Evolutionary conservation across 345 rosid species (phyloP).

Genomic region (Citrus sp.): DNA sequence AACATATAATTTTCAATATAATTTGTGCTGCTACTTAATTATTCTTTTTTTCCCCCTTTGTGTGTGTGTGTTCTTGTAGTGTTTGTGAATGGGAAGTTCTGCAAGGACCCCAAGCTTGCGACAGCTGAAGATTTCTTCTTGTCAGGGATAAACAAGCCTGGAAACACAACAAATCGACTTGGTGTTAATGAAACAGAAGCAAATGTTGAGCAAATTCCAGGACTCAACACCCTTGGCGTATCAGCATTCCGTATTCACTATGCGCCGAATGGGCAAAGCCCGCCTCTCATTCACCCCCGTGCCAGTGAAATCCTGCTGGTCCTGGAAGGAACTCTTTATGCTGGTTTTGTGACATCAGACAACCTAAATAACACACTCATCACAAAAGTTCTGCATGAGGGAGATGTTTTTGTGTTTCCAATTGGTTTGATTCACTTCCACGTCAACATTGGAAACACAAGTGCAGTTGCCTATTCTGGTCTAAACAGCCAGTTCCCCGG

Average conservation of each 20-base stretch:
- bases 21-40: no score
- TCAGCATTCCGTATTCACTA: constrained; percentile 24
- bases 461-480: no score
- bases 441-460: constrained; percentile 16
- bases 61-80: background rate
- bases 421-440: constrained; percentile 26
- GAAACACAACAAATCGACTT: constrained; percentile 12
- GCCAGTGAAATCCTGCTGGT: constrained; percentile 38
- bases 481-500: no score
- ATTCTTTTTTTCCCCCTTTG: background rate
- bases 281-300: constrained; percentile 44
- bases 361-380: constrained; percentile 26
- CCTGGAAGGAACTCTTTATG: constrained; percentile 29
- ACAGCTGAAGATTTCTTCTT: constrained; percentile 22
- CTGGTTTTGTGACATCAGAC: constrained; percentile 41
- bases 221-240: constrained; percentile 39
- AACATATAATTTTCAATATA: no score
- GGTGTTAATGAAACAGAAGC: constrained; percentile 21
- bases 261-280: constrained; percentile 29
- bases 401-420: constrained; percentile 39
- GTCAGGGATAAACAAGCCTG: constrained; percentile 18
- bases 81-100: constrained; percentile 22
- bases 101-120: constrained; percentile 19
- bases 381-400: constrained; percentile 21
- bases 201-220: constrained; percentile 25